Percentiles rank a stretch among this genome's conserved stretches.
Evolutionary conservation across 1,139 yeast genomes (phyloP).

Genomic region (Chernovozyma sophiae-reginae): DNA sequence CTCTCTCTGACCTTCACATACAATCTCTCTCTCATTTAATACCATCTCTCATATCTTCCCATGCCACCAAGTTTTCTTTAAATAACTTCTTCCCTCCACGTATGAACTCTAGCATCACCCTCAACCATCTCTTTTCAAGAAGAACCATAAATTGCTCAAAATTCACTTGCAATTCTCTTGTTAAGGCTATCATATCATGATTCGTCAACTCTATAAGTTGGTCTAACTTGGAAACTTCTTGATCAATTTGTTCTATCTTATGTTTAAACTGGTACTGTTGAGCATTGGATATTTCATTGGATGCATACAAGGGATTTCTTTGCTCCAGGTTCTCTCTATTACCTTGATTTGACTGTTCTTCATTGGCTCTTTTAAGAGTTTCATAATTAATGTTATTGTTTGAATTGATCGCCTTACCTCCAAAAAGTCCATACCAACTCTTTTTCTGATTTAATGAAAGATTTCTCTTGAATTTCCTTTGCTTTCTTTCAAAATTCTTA

Average conservation of each 20-base stretch:
- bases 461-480: slow-evolving; percentile 11
- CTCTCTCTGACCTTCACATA: too few species aligned
- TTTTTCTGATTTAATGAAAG: slow-evolving; percentile 17
- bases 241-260: slow-evolving; percentile 34
- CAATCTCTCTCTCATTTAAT: too few species aligned
- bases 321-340: not conserved
- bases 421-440: slow-evolving; percentile 47
- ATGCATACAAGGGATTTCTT: not conserved
- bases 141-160: slow-evolving; percentile 28
- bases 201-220: slow-evolving; percentile 39
- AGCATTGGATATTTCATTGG: slow-evolving; percentile 3
- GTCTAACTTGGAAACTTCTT: slow-evolving; percentile 39
- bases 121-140: slow-evolving; percentile 41
- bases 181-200: slow-evolving; percentile 32
- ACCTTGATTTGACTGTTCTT: not conserved
- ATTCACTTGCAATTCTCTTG: slow-evolving; percentile 27
- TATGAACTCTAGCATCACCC: slow-evolving; percentile 35
- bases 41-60: slow-evolving; percentile 32
- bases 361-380: not conserved
- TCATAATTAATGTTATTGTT: not conserved
- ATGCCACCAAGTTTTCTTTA: slow-evolving; percentile 33
- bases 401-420: slow-evolving; percentile 21
- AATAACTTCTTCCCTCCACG: slow-evolving; percentile 36
- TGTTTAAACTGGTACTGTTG: slow-evolving; percentile 17
- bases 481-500: slow-evolving; percentile 24